phyloP scores from a whole-genome alignment of 441 rosid species.

The Pelargonium fulgidum region DNA sequence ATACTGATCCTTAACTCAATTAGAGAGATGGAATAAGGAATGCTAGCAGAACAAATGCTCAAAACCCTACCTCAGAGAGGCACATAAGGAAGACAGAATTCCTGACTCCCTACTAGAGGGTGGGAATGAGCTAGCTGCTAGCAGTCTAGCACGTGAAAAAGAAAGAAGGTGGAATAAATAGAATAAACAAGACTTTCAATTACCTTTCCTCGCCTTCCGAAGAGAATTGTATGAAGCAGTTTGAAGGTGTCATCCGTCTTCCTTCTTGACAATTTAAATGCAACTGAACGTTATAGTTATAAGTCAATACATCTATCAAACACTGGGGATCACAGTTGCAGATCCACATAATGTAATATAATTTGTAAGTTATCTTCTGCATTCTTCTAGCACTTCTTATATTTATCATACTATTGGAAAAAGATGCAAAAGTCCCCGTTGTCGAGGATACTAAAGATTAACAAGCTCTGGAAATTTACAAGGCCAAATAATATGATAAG shows the following conservation, averaged over 20 bases:
- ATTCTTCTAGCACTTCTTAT: not conserved
- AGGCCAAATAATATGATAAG: too few species aligned
- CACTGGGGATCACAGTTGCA: not conserved
- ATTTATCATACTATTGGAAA: not conserved
- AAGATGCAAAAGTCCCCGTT: not conserved
- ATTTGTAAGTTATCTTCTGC: not conserved
- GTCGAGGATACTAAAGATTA: too few species aligned
- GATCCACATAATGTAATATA: too few species aligned
- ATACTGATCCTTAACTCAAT: not conserved
- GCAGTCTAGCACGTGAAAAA: not conserved
- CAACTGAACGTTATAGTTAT: slow-evolving; percentile 41
- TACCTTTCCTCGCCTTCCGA: slow-evolving; percentile 91
- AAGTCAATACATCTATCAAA: not conserved
- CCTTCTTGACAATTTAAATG: slow-evolving; percentile 72
- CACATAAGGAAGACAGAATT: not conserved
- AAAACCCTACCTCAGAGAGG: not conserved
- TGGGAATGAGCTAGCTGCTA: not conserved
- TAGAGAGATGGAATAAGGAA: not conserved
- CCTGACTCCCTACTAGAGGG: not conserved
- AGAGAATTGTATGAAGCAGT: slow-evolving; percentile 67
- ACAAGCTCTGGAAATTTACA: too few species aligned
- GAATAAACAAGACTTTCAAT: slow-evolving; percentile 9
- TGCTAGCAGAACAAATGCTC: not conserved
- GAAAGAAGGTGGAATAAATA: not conserved
- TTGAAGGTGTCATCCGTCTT: slow-evolving; percentile 76